Percentiles rank a stretch among this genome's conserved stretches.
These are phyloP conservation scores for Claviceps humidiphila DNA, from an alignment of 2,329 filamentous ascomycete genomes.

Conservation along the genomic window DNA sequence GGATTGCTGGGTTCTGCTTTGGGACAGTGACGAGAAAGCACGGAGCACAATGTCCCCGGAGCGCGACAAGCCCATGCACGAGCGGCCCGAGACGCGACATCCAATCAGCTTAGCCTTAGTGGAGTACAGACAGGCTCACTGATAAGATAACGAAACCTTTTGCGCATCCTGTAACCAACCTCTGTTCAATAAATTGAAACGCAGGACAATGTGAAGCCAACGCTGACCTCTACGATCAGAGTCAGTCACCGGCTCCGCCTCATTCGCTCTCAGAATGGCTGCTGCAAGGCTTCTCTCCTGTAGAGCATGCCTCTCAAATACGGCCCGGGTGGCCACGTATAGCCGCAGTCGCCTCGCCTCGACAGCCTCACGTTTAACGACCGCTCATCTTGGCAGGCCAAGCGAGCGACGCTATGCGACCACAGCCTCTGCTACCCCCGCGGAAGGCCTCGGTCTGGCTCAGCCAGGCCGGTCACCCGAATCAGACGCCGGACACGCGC, in stretches of 20 bases:
- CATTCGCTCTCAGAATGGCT: slow-evolving; percentile 10
- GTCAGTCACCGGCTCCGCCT: background rate
- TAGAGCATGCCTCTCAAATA: slow-evolving; percentile 15
- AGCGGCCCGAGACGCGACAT: slow-evolving; percentile 1
- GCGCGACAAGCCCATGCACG: background rate
- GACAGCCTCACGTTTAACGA: background rate
- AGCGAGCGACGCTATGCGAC: slow-evolving; percentile 9
- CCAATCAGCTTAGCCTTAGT: slow-evolving; percentile 1
- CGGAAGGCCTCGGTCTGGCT: slow-evolving; percentile 11
- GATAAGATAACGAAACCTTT: slow-evolving; percentile 9
- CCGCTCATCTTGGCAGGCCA: slow-evolving; percentile 5
- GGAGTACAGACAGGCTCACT: slow-evolving; percentile 25
- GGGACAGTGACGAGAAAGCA: too few relatives aligned
- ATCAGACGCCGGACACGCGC: slow-evolving; percentile 3
- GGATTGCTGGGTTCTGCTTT: too few relatives aligned
- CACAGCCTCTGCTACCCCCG: background rate
- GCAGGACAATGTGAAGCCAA: too few relatives aligned
- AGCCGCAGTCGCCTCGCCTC: background rate
- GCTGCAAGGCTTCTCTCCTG: slow-evolving; percentile 15
- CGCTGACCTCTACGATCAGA: background rate
- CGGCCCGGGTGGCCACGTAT: slow-evolving; percentile 9
- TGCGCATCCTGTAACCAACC: background rate
- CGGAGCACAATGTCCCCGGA: too few relatives aligned
- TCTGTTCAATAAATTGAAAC: too few relatives aligned
- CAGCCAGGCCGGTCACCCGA: slow-evolving; percentile 10